Base-by-base conservation (phyloP, 2,329 filamentous ascomycete genomes). In the Sclerotinia nivalis region DNA sequence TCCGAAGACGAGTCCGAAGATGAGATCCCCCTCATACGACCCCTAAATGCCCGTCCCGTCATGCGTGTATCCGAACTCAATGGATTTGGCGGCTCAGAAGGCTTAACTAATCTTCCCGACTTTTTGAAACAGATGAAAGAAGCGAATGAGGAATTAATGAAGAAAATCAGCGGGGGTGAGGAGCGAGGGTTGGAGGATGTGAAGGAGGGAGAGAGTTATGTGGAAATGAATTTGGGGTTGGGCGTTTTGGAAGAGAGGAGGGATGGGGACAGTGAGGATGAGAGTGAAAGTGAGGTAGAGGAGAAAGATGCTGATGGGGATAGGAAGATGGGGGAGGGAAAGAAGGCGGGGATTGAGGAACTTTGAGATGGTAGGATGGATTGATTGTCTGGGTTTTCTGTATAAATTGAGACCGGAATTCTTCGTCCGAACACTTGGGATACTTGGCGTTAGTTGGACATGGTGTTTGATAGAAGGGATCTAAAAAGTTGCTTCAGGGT, bases 41-140 rank as follows among this genome's bases (percentile, higher is more conserved):
- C 66, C 1, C 49, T 69, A 1, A 74, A 74, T 62, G 66, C 74
- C 64, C 71, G 71, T n/a, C 73, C 74, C 40, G 40, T 64, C 13
- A 72, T 71, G 52, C 69, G 72, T 47, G 73, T 74, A 55, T 72
- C 73, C 7, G 47, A 55, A 54, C 62, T 73, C 13, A 50, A 68
- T 13, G 56, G 31, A 18, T 56, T 73, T 40, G 61, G 69, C 3
- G 45, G 15, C 18, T 34, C 66, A 55, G 58, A 54, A 9, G 58
- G 66, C 2, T n/a, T 69, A n/a, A 45, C 18, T 31, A 47, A 56
- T 13, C 60, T 75, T 25, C 66, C 71, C 4, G 71, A 59, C 10
- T 75, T 75, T 50, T 67, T 75, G 20, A 59, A 69, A 34, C 37
- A 66, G 37, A 72, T 75, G 72, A 72, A 72, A 58, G 71, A 71